A percentile compares a stretch with the other conserved stretches of the same genome.
Evolutionary conservation across 192 early-diverging fungal genomes (phyloP).

Genomic region (Lunasporangiospora selenospora): DNA sequence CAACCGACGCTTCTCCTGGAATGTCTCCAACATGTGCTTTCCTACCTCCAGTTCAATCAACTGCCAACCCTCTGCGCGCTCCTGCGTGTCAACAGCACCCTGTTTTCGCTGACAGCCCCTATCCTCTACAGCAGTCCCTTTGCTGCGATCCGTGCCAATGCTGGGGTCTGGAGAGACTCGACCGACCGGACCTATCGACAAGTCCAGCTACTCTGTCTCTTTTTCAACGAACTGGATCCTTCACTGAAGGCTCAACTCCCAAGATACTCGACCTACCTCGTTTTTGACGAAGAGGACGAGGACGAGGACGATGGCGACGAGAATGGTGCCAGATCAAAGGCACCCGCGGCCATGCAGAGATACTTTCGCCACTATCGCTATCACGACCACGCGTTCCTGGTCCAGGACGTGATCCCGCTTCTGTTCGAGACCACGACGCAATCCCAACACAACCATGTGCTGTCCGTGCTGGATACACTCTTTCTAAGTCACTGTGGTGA

Average conservation of each 20-base stretch:
- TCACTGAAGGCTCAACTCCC: slow-evolving; percentile 13
- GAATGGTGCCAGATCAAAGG: neutral
- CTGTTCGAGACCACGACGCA: slow-evolving; percentile 17
- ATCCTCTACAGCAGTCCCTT: slow-evolving; percentile 40
- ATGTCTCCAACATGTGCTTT: slow-evolving; percentile 21
- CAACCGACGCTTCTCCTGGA: slow-evolving; percentile 18
- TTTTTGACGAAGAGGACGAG: too few relatives aligned
- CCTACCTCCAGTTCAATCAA: slow-evolving; percentile 27
- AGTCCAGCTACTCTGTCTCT: slow-evolving; percentile 13
- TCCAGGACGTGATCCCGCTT: slow-evolving; percentile 3
- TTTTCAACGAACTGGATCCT: slow-evolving; percentile 27
- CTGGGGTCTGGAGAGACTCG: slow-evolving; percentile 1
- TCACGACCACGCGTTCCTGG: slow-evolving; percentile 33
- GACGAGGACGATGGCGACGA: slow-evolving; percentile 21
- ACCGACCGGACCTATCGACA: slow-evolving; percentile 8
- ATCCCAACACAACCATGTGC: slow-evolving; percentile 1
- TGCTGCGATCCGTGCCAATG: slow-evolving; percentile 5
- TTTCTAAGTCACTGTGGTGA: slow-evolving; percentile 20
- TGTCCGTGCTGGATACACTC: slow-evolving; percentile 15
- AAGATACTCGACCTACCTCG: neutral
- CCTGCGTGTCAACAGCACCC: slow-evolving; percentile 31
- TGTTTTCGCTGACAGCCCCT: slow-evolving; percentile 20
- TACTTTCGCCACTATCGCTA: slow-evolving; percentile 40
- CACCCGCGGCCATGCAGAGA: neutral
- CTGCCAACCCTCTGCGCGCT: slow-evolving; percentile 19